phyloP scores from a whole-genome alignment of 2,329 filamentous ascomycete genomes.

The Didymella lethalis region DNA sequence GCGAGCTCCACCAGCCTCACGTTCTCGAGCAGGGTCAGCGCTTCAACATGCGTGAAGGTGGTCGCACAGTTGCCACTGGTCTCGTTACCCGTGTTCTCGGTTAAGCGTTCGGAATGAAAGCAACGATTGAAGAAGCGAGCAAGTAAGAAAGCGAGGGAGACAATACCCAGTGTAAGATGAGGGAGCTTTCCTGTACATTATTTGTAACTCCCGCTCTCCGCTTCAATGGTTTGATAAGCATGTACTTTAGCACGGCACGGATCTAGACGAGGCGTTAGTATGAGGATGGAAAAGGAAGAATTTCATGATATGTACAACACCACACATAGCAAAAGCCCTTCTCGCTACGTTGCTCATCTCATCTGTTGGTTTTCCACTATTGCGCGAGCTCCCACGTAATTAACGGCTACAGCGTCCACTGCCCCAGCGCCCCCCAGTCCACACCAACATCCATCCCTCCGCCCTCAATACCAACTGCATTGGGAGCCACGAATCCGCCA shows the following conservation, averaged over 20 bases:
- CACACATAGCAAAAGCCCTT: neutral
- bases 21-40: constrained; percentile 91
- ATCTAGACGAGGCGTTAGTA: constrained; percentile 35
- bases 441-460: constrained; percentile 13
- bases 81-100: constrained; percentile 50
- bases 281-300: constrained; percentile 26
- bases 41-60: constrained; percentile 98
- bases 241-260: constrained; percentile 41
- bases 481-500: constrained; percentile 23
- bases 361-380: too few species aligned
- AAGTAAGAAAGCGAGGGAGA: constrained; percentile 12
- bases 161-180: constrained; percentile 21
- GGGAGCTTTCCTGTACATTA: constrained; percentile 35
- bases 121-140: constrained; percentile 10
- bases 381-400: neutral
- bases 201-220: constrained; percentile 37
- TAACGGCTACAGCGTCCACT: constrained; percentile 32
- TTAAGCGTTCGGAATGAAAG: constrained; percentile 29
- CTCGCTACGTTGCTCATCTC: too few species aligned
- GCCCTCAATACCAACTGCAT: constrained; percentile 6
- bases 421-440: constrained; percentile 39
- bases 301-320: constrained; percentile 30
- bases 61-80: constrained; percentile 62
- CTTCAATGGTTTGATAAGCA: constrained; percentile 33
- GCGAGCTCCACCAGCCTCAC: constrained; percentile 82